Percentiles rank a stretch among this genome's conserved stretches.
These are phyloP conservation scores for Melastoma candidum DNA, from an alignment of 441 rosid genomes.

Conservation along the genomic window DNA sequence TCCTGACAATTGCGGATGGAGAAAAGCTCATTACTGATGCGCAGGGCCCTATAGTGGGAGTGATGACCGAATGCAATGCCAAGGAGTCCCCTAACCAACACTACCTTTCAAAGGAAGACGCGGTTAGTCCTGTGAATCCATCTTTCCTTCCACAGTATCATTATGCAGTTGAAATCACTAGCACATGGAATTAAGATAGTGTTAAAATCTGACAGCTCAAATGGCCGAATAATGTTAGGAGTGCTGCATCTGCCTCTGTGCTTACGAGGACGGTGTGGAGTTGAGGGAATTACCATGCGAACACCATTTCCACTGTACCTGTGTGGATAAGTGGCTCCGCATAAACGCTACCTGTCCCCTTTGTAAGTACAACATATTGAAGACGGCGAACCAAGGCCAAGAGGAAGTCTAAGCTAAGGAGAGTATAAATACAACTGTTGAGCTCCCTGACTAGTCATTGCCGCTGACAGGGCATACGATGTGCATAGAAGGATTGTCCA, in stretches of 20 bases:
- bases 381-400: constrained; percentile 50
- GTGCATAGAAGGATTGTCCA: too few species aligned
- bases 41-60: constrained; percentile 45
- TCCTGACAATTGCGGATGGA: constrained; percentile 25
- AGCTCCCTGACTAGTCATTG: too few species aligned
- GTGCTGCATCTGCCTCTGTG: constrained; percentile 93
- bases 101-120: constrained; percentile 58
- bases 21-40: constrained; percentile 39
- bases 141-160: too few species aligned
- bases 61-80: constrained; percentile 73
- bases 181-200: too few species aligned
- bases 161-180: too few species aligned
- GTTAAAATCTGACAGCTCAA: too few species aligned
- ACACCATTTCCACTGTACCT: constrained; percentile 89
- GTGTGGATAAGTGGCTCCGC: constrained; percentile 93
- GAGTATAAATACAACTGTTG: too few species aligned
- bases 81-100: constrained; percentile 65
- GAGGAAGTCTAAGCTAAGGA: constrained; percentile 41
- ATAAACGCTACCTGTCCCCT: constrained; percentile 93
- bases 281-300: constrained; percentile 89
- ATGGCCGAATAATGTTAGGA: constrained; percentile 37
- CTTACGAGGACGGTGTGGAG: constrained; percentile 87
- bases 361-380: constrained; percentile 89
- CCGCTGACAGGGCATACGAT: too few species aligned
- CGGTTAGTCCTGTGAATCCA: constrained; percentile 24